Evolutionary conservation across 108 stramenopile genomes (phyloP).

Genomic region (Cyclostephanos invisitatus): DNA sequence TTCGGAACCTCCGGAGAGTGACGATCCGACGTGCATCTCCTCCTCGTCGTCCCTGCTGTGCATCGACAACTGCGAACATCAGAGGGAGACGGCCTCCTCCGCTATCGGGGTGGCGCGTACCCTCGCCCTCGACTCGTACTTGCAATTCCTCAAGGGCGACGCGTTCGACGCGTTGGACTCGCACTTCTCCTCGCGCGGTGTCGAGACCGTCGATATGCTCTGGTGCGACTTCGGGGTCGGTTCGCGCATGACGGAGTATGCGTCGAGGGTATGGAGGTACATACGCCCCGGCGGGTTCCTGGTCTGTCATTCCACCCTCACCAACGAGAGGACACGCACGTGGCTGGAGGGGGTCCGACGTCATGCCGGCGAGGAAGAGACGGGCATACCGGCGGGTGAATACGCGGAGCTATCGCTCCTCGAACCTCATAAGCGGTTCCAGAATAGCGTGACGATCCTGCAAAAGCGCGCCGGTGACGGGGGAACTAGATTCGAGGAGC

Average conservation of each 20-base stretch:
- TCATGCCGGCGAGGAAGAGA: constrained; percentile 34
- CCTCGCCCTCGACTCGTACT: constrained; percentile 64
- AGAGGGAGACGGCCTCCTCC: constrained; percentile 74
- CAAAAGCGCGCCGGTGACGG: constrained; percentile 54
- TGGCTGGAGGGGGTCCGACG: constrained; percentile 71
- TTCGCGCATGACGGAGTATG: constrained; percentile 67
- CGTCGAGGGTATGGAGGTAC: constrained; percentile 53
- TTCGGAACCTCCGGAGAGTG: too few species aligned
- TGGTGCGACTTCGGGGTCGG: constrained; percentile 93
- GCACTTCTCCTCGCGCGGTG: constrained; percentile 29
- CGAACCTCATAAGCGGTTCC: constrained; percentile 80
- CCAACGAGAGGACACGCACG: constrained; percentile 67
- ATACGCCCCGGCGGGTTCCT: constrained; percentile 79
- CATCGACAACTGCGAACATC: constrained; percentile 85
- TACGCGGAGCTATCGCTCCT: constrained; percentile 72
- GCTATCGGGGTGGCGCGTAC: constrained; percentile 64
- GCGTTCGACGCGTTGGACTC: constrained; percentile 66
- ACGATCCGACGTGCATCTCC: neutral
- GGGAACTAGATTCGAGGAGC: constrained; percentile 52
- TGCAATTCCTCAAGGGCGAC: constrained; percentile 68
- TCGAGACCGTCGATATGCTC: constrained; percentile 65
- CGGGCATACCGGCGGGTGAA: constrained; percentile 63
- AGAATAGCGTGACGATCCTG: constrained; percentile 74
- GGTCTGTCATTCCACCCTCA: constrained; percentile 78
- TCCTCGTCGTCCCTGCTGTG: constrained; percentile 56